These are phyloP conservation scores for Phytophthora europaea DNA, from an alignment of 352 stramenopile species.

Conservation along the genomic window DNA sequence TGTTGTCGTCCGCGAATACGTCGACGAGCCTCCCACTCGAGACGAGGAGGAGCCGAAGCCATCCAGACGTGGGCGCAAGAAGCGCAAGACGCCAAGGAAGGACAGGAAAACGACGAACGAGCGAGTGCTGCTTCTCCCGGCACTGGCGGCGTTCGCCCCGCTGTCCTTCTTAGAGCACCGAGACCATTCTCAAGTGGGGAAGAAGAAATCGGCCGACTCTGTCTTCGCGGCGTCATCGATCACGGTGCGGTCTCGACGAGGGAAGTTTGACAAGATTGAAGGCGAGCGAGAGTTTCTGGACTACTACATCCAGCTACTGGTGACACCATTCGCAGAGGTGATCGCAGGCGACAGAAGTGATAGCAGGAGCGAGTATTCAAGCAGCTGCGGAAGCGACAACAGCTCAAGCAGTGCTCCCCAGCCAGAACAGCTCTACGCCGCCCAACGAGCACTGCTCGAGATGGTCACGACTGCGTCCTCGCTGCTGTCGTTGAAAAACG, in stretches of 20 bases:
- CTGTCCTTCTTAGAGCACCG: slow-evolving; percentile 52
- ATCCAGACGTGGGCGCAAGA: neutral
- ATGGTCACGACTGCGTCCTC: neutral
- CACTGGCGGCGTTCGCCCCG: slow-evolving; percentile 49
- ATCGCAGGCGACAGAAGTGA: slow-evolving; percentile 8
- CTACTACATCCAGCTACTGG: slow-evolving; percentile 42
- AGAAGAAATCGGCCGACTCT: slow-evolving; percentile 17
- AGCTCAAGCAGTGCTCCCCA: neutral
- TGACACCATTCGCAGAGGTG: neutral
- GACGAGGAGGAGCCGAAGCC: slow-evolving; percentile 1
- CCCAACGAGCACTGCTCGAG: slow-evolving; percentile 10
- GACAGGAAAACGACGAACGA: slow-evolving; percentile 22
- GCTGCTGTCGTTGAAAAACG: neutral
- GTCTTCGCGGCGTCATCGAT: slow-evolving; percentile 38
- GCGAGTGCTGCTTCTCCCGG: slow-evolving; percentile 52
- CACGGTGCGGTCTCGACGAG: slow-evolving; percentile 44
- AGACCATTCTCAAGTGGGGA: slow-evolving; percentile 18
- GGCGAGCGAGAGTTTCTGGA: slow-evolving; percentile 56
- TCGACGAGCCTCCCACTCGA: neutral
- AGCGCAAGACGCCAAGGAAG: neutral
- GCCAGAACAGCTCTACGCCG: slow-evolving; percentile 6
- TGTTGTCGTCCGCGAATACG: slow-evolving; percentile 43
- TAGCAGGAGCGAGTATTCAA: neutral
- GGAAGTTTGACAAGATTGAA: slow-evolving; percentile 44
- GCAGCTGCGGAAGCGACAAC: neutral